Percentiles rank a stretch among this genome's conserved stretches.
phyloP scores from a whole-genome alignment of 768 basidiomycete genomes.

The Mycena chlorophos region DNA sequence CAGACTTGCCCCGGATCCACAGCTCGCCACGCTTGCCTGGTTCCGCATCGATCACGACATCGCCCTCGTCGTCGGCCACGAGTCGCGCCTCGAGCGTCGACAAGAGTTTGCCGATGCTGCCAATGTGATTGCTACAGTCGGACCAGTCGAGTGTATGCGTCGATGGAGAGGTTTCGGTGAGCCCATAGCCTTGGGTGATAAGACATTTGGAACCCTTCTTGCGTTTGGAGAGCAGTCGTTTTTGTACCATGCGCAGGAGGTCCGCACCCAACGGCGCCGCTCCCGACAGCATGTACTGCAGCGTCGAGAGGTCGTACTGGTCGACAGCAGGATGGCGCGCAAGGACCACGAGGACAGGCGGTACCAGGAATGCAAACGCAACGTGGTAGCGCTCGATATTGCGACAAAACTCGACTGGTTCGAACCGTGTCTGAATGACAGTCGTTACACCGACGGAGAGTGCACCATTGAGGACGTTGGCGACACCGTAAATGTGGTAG shows the following conservation, averaged over 20 bases:
- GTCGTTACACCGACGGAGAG: background rate
- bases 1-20: conserved; percentile 61
- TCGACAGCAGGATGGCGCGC: conserved; percentile 53
- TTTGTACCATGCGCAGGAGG: conserved; percentile 41
- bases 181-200: conserved; percentile 44
- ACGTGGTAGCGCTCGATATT: conserved; percentile 50
- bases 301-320: conserved; percentile 51
- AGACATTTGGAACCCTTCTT: conserved; percentile 13
- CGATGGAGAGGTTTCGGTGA: conserved; percentile 66
- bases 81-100: conserved; percentile 63
- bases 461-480: background rate
- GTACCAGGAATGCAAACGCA: conserved; percentile 46
- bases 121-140: conserved; percentile 40
- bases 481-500: conserved; percentile 29
- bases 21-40: conserved; percentile 59
- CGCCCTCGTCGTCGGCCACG: conserved; percentile 48
- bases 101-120: conserved; percentile 55
- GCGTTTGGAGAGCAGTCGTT: conserved; percentile 9
- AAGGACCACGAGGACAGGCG: conserved; percentile 58
- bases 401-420: conserved; percentile 47
- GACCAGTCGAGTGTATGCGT: conserved; percentile 42
- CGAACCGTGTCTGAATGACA: conserved; percentile 40
- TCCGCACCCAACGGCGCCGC: conserved; percentile 65
- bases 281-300: conserved; percentile 52
- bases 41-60: conserved; percentile 30